Conservation (phyloP, 345 rosid genomes). For the Capsella bursapastoris region DNA sequence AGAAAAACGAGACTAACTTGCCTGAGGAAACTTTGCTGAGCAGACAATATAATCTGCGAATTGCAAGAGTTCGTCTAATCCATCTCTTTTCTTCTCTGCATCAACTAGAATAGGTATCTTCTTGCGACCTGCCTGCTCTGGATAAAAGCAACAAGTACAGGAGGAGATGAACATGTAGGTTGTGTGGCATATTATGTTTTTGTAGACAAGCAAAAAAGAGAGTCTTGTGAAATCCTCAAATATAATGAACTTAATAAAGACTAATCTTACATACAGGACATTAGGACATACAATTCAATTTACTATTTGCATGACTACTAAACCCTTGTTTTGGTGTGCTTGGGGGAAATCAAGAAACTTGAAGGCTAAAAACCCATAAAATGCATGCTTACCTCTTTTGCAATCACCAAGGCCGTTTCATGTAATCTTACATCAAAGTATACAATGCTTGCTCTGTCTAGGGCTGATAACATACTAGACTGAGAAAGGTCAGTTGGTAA, state of each 20-base stretch:
- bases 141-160: constrained; percentile 47
- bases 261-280: not conserved
- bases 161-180: constrained; percentile 29
- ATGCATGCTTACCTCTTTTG: constrained; percentile 65
- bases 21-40: constrained; percentile 84
- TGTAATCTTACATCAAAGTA: constrained; percentile 76
- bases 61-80: constrained; percentile 71
- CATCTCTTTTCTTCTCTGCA: constrained; percentile 77
- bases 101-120: constrained; percentile 83
- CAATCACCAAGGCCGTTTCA: constrained; percentile 66
- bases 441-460: constrained; percentile 62
- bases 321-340: constrained; percentile 16
- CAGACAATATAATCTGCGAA: constrained; percentile 75
- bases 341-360: not conserved
- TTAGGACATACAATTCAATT: not conserved
- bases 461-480: constrained; percentile 55
- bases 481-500: constrained; percentile 61
- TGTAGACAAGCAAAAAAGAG: not conserved
- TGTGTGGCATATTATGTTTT: constrained; percentile 12
- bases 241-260: constrained; percentile 16
- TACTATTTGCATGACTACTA: not conserved
- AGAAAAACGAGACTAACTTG: constrained; percentile 34
- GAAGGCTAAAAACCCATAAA: not conserved
- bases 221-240: not conserved
- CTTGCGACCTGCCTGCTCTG: constrained; percentile 81